A percentile compares a stretch with the other conserved stretches of the same genome.
These are phyloP conservation scores for Solanum commersonii DNA, from an alignment of 257 asterid genomes.

Conservation along the genomic window DNA sequence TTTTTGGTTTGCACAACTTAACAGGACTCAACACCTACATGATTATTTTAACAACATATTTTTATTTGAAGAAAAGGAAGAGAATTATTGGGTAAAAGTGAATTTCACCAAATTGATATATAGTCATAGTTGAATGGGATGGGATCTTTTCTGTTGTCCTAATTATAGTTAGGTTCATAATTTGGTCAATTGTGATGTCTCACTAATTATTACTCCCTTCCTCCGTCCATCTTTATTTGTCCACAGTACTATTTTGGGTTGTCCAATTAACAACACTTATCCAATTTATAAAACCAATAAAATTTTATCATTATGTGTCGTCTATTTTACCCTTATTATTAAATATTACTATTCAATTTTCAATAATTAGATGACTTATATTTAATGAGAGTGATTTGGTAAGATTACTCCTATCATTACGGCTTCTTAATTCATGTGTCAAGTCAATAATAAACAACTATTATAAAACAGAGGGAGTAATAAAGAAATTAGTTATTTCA, in stretches of 20 bases:
- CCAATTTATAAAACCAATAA: too few species aligned
- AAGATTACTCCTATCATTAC: too few species aligned
- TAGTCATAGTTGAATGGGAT: background rate
- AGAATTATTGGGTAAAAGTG: background rate
- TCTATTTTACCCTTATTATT: too few species aligned
- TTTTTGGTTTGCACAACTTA: background rate
- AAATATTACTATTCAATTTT: too few species aligned
- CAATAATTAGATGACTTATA: too few species aligned
- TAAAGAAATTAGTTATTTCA: background rate
- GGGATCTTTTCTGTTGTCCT: background rate
- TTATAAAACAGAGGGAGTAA: accelerated
- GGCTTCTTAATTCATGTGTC: accelerated
- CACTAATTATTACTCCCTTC: background rate
- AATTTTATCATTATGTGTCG: too few species aligned
- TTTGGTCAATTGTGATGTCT: background rate
- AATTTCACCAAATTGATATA: background rate
- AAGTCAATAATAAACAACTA: accelerated
- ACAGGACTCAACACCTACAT: background rate
- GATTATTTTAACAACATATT: background rate
- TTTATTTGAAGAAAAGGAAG: background rate
- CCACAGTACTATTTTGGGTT: too few species aligned
- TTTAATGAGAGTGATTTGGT: too few species aligned
- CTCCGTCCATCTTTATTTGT: too few species aligned
- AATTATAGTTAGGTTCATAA: background rate
- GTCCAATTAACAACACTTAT: too few species aligned